Percentiles rank a stretch among this genome's conserved stretches.
Conservation (phyloP, 768 basidiomycete genomes). For the Suillus sp. region DNA sequence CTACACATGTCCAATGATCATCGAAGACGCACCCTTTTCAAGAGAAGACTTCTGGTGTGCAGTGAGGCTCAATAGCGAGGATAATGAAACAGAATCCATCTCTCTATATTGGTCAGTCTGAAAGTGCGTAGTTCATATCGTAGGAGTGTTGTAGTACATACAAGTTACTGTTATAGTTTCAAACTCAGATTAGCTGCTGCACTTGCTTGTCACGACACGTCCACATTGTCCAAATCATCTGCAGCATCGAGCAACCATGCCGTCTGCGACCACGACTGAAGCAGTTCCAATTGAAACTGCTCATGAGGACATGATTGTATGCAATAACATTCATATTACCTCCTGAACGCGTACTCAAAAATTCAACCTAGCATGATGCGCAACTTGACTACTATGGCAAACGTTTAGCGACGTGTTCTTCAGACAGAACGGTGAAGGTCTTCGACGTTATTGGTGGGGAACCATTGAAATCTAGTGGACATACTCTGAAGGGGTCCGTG, state of each 20-base stretch:
- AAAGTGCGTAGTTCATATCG: neutral
- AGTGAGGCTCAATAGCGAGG: slow-evolving; percentile 29
- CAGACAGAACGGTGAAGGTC: slow-evolving; percentile 91
- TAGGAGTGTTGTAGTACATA: too few species aligned
- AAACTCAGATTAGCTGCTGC: neutral
- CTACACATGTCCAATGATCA: neutral
- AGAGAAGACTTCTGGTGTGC: slow-evolving; percentile 36
- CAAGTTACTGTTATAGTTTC: neutral
- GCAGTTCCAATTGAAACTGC: slow-evolving; percentile 90
- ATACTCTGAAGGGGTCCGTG: slow-evolving; percentile 78
- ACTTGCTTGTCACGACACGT: slow-evolving; percentile 3
- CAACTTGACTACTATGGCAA: slow-evolving; percentile 98
- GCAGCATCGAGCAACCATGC: slow-evolving; percentile 23
- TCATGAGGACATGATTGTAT: slow-evolving; percentile 98
- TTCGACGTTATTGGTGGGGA: slow-evolving; percentile 95
- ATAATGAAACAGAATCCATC: slow-evolving; percentile 14
- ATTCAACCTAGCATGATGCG: slow-evolving; percentile 83
- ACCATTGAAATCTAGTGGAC: slow-evolving; percentile 61
- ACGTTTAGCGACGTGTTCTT: slow-evolving; percentile 94
- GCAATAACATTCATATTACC: neutral
- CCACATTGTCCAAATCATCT: slow-evolving; percentile 1
- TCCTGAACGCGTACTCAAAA: neutral
- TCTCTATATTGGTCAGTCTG: neutral
- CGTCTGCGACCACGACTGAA: slow-evolving; percentile 58
- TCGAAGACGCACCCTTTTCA: slow-evolving; percentile 36